Conservation (phyloP, 2,329 filamentous ascomycete genomes). For the Metarhizium robertsii region DNA sequence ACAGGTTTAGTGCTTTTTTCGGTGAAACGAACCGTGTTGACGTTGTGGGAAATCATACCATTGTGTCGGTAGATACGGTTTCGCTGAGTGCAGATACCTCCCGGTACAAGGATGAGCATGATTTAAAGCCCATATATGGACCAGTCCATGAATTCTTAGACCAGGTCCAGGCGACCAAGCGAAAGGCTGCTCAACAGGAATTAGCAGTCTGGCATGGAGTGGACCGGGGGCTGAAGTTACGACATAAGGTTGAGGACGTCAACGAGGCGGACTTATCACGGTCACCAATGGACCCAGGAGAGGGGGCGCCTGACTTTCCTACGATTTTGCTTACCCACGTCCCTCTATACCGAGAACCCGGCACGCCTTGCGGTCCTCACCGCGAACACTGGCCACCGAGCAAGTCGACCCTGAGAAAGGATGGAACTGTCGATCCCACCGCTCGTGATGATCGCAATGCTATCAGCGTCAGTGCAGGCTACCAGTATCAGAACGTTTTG, state of each 20-base stretch:
- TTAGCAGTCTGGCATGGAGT: constrained; percentile 55
- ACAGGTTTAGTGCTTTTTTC: constrained; percentile 82
- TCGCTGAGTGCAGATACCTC: constrained; percentile 68
- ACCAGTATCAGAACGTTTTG: constrained; percentile 96
- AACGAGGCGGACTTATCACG: constrained; percentile 29
- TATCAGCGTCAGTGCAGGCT: constrained; percentile 67
- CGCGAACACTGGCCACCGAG: constrained; percentile 76
- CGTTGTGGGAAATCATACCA: constrained; percentile 87
- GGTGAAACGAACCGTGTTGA: constrained; percentile 87
- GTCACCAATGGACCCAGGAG: constrained; percentile 27
- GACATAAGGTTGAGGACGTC: constrained; percentile 51
- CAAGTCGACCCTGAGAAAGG: constrained; percentile 42
- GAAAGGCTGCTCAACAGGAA: constrained; percentile 59
- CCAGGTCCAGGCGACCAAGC: constrained; percentile 53
- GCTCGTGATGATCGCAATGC: constrained; percentile 52
- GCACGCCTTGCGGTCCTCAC: constrained; percentile 78
- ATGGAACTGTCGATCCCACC: constrained; percentile 23
- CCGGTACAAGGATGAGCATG: constrained; percentile 38
- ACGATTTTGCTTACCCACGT: constrained; percentile 88
- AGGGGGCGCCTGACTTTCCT: constrained; percentile 56
- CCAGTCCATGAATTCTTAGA: constrained; percentile 71
- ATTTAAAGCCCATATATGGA: constrained; percentile 57
- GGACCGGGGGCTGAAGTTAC: constrained; percentile 43
- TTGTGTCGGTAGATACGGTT: constrained; percentile 83
- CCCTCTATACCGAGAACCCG: constrained; percentile 71